A percentile compares a stretch with the other conserved stretches of the same genome.
These are phyloP conservation scores for Phaeosphaeriaceae sp. DNA, from an alignment of 2,329 filamentous ascomycete species.

Conservation along the genomic window DNA sequence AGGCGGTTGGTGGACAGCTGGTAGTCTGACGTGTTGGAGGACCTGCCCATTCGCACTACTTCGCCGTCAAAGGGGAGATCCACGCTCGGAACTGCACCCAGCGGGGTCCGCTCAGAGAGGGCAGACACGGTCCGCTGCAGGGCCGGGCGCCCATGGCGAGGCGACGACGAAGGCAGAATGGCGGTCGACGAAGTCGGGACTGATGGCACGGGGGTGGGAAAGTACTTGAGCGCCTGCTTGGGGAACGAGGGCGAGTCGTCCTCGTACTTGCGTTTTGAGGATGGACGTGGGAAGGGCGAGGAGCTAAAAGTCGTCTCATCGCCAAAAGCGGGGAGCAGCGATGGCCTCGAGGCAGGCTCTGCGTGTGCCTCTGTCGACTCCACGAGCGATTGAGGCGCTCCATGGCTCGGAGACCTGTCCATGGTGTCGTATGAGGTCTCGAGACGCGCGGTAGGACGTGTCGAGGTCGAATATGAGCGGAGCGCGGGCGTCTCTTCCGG, in stretches of 20 bases:
- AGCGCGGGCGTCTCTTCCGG: conserved; percentile 31
- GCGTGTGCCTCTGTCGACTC: conserved; percentile 33
- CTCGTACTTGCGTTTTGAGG: conserved; percentile 69
- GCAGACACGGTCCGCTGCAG: conserved; percentile 65
- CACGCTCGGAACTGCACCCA: conserved; percentile 82
- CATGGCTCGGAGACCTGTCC: conserved; percentile 40
- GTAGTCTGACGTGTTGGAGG: conserved; percentile 93
- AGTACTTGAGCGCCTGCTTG: conserved; percentile 67
- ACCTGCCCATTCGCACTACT: conserved; percentile 84
- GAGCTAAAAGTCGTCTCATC: conserved; percentile 73
- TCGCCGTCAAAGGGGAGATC: conserved; percentile 84
- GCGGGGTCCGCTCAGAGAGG: conserved; percentile 79
- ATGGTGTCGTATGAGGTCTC: conserved; percentile 31
- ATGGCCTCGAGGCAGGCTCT: conserved; percentile 64
- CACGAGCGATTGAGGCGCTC: conserved; percentile 34
- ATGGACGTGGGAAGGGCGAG: conserved; percentile 73
- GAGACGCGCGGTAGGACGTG: conserved; percentile 42
- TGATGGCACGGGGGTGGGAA: conserved; percentile 75
- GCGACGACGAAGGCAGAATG: conserved; percentile 83
- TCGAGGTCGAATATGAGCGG: conserved; percentile 25
- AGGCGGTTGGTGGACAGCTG: conserved; percentile 91
- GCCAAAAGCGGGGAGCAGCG: conserved; percentile 75
- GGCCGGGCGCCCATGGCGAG: conserved; percentile 57
- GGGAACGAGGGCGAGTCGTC: conserved; percentile 56
- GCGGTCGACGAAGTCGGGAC: conserved; percentile 91